These are phyloP conservation scores for Danielia reshetovae DNA, from an alignment of 805 yeast species.

Conservation along the genomic window DNA sequence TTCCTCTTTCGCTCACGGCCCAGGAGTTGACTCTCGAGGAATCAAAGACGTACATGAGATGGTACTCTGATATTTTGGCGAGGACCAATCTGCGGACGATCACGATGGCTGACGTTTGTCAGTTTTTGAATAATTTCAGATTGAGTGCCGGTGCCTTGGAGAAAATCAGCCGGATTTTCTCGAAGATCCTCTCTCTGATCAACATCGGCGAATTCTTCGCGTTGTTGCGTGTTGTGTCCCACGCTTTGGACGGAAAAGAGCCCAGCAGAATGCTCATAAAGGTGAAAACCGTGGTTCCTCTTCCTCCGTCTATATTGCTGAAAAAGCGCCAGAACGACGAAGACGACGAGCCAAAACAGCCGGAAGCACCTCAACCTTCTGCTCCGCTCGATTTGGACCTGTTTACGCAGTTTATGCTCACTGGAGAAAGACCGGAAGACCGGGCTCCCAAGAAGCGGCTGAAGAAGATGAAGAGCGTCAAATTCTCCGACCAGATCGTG, in stretches of 20 bases:
- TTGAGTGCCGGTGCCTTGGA: slow-evolving; percentile 49
- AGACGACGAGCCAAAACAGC: slow-evolving; percentile 15
- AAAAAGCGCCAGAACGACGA: slow-evolving; percentile 52
- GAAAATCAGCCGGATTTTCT: slow-evolving; percentile 48
- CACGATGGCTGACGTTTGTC: slow-evolving; percentile 70
- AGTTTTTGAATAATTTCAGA: slow-evolving; percentile 74
- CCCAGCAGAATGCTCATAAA: slow-evolving; percentile 54
- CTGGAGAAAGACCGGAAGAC: slow-evolving; percentile 68
- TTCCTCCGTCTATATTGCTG: slow-evolving; percentile 74
- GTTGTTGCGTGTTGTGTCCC: slow-evolving; percentile 73
- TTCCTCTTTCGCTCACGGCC: slow-evolving; percentile 62
- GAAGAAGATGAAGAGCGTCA: slow-evolving; percentile 55
- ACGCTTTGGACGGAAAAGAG: slow-evolving; percentile 51
- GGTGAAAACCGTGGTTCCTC: slow-evolving; percentile 62
- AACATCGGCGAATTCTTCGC: slow-evolving; percentile 93
- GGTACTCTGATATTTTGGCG: slow-evolving; percentile 85
- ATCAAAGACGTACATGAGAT: slow-evolving; percentile 78
- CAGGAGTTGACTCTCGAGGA: slow-evolving; percentile 74
- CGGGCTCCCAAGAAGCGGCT: slow-evolving; percentile 37
- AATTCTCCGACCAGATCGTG: slow-evolving; percentile 65
- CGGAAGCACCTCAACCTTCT: slow-evolving; percentile 11
- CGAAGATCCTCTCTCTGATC: slow-evolving; percentile 50
- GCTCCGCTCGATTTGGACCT: slow-evolving; percentile 72
- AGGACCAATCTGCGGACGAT: slow-evolving; percentile 67
- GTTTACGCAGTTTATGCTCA: slow-evolving; percentile 76